Evolutionary conservation across 2,329 filamentous ascomycete genomes (phyloP), one percentile per base, ranked within the genome.

Genomic region (Fusarium heterosporum): DNA sequence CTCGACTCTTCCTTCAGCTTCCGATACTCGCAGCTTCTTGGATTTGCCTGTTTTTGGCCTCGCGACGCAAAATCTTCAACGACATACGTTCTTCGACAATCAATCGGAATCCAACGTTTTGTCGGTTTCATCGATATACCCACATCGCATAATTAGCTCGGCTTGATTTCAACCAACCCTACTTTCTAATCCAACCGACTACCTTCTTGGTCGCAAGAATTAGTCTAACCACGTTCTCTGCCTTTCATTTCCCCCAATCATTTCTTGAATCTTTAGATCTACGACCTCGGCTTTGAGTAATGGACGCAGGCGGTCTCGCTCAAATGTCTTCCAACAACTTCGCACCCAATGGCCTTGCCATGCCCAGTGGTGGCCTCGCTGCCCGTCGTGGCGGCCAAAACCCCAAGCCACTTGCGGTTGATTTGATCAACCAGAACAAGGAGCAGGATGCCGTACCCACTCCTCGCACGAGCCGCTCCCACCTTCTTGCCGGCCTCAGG

Each of bases 281-380:
- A 62, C 58, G 56, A 64, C 65, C 47, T 60, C 63, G 40, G 62
- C 64, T 63, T 70, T 81, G 83, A 85, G 82, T 80, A 72, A 90
- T 96, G 90, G 91, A 97, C 95, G 90, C 95, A 88, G 95, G 95
- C 87, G 93, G 93, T 96, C 93, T 97, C 85, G 91, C 93, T 96
- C 93, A 96, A 87, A 98, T 98, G 95, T 92, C 93, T 84, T 95
- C 93, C 85, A 92, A 90, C 85, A 87, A 90, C 80, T 92, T 92
- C 79, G 82, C 86, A 78, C 84, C 87, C 77, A 87, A 87, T 79
- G 90, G 88, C 73, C 85, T 97, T 73, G 88, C 89, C 75, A 88
- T 93, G 82, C 91, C 93, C 52, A 84, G 88, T 65, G 88, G 91
- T 69, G 92, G 93, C 75, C 91, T 97, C 76, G 93, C 93, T 67